These are phyloP conservation scores for Globomyces sp. DNA, from an alignment of 371 early-diverging fungal species.

Conservation along the genomic window DNA sequence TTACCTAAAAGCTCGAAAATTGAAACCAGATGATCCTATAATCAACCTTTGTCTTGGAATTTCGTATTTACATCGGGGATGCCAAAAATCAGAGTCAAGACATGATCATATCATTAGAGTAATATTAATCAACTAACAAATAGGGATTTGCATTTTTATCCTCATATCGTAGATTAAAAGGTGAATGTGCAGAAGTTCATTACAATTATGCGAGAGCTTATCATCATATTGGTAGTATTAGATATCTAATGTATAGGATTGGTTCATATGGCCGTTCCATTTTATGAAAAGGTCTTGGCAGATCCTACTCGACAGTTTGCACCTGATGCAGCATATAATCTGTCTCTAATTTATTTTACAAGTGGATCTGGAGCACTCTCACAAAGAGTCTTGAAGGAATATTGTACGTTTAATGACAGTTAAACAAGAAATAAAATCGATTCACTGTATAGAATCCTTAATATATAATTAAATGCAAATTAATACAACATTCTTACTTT, in stretches of 20 bases:
- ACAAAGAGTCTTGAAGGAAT: conserved; percentile 59
- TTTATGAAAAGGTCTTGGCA: conserved; percentile 73
- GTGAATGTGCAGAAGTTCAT: conserved; percentile 65
- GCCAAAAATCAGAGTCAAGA: conserved; percentile 16
- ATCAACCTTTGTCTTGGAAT: conserved; percentile 63
- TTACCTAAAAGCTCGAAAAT: conserved; percentile 58
- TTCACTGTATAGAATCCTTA: no score
- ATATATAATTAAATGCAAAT: no score
- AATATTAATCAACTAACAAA: not conserved
- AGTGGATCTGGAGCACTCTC: conserved; percentile 73
- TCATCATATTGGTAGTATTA: conserved; percentile 65
- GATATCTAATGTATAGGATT: conserved; percentile 47
- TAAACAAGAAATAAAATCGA: conserved; percentile 15
- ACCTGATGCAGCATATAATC: conserved; percentile 77
- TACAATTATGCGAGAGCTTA: conserved; percentile 86
- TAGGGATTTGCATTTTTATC: conserved; percentile 68
- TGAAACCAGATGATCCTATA: conserved; percentile 63
- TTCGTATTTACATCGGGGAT: conserved; percentile 59
- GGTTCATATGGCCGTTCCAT: conserved; percentile 72
- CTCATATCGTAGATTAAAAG: conserved; percentile 60
- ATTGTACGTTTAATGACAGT: conserved; percentile 56
- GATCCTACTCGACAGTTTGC: not conserved
- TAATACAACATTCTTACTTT: not conserved
- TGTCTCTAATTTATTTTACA: conserved; percentile 64
- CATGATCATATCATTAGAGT: conserved; percentile 7